These are phyloP conservation scores for Alternaria brassicicola DNA, from an alignment of 2,329 filamentous ascomycete species.

Conservation along the genomic window DNA sequence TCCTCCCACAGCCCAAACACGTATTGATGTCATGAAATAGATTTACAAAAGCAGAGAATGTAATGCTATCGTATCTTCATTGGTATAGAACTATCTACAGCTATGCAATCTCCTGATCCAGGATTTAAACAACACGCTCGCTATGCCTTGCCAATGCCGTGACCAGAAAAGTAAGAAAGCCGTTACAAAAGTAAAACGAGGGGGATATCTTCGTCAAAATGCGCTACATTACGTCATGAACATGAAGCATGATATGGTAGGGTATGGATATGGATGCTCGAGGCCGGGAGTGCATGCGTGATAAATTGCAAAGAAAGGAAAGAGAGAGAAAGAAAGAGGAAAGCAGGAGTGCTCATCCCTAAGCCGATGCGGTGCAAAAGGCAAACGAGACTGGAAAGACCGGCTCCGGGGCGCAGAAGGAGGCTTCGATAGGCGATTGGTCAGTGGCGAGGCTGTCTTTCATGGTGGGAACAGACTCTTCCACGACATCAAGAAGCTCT, in stretches of 20 bases:
- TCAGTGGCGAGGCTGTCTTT: not conserved
- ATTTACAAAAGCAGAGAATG: not conserved
- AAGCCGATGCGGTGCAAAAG: not conserved
- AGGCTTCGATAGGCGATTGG: not conserved
- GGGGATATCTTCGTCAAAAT: conserved; percentile 1
- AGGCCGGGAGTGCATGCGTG: not conserved
- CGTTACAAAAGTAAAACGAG: not conserved
- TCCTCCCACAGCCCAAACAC: not conserved
- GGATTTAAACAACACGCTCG: not conserved
- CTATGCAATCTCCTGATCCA: not conserved
- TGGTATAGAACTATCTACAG: not conserved
- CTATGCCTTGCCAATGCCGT: not conserved
- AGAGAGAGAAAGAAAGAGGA: not conserved
- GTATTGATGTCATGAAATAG: not conserved
- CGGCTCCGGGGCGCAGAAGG: conserved; percentile 1
- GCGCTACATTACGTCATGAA: conserved; percentile 8
- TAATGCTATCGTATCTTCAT: not conserved
- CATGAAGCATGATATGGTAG: not conserved
- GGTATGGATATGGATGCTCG: not conserved
- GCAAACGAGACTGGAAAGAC: not conserved
- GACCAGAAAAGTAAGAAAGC: not conserved
- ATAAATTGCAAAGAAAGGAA: not conserved
- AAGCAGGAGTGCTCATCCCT: not conserved
- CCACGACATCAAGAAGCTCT: not conserved
- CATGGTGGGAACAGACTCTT: not conserved